phyloP scores from a whole-genome alignment of 768 basidiomycete species.

The Mycena olivaceomarginata region DNA sequence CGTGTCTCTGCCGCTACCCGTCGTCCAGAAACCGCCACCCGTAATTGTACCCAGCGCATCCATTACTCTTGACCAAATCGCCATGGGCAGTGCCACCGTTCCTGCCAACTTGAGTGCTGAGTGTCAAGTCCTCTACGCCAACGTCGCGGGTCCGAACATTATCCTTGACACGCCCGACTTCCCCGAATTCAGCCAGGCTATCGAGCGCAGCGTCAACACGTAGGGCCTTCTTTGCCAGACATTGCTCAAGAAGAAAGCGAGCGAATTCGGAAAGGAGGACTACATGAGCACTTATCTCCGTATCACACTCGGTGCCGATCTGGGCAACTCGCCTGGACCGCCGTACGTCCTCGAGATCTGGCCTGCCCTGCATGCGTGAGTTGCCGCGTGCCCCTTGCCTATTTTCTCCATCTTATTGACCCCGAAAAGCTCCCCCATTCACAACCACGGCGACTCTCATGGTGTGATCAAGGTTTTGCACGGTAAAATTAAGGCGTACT shows the following conservation, averaged over 20 bases:
- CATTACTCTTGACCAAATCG: neutral
- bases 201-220: constrained; percentile 47
- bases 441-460: constrained; percentile 47
- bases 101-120: constrained; percentile 45
- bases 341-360: constrained; percentile 51
- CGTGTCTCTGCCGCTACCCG: neutral
- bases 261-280: constrained; percentile 31
- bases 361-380: constrained; percentile 43
- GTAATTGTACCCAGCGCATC: neutral
- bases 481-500: constrained; percentile 40
- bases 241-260: constrained; percentile 42
- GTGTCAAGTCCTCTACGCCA: constrained; percentile 49
- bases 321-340: constrained; percentile 49
- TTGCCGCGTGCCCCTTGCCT: neutral
- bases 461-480: constrained; percentile 51
- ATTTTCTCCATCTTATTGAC: neutral
- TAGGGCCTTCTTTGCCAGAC: constrained; percentile 40
- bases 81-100: constrained; percentile 31
- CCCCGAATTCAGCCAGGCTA: constrained; percentile 49
- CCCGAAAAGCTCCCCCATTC: constrained; percentile 42
- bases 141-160: constrained; percentile 46
- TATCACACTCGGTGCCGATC: constrained; percentile 46
- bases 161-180: constrained; percentile 45
- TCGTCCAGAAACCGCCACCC: neutral
- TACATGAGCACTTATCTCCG: constrained; percentile 45